Evolutionary conservation across 2,329 filamentous ascomycete species (phyloP), one percentile per base, ranked within the genome.

Genomic region (Rhynchosporium secalis): DNA sequence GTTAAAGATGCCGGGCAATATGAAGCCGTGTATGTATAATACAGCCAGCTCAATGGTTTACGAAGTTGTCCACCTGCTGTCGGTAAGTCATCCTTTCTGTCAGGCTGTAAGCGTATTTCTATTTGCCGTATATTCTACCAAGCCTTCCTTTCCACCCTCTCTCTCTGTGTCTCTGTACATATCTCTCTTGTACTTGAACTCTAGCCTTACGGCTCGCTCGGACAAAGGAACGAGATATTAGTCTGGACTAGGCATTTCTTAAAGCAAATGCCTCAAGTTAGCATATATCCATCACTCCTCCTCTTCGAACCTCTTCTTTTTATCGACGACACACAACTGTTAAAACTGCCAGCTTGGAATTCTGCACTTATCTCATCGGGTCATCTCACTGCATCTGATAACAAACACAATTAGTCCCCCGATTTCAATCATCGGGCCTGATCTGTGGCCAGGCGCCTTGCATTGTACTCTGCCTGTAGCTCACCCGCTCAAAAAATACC

Each of bases 1-100:
- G 49, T 20, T n/a, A 9, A 3, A n/a, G 49, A 29, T 7, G 36
- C 20, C 20, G 33, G 51, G 36, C 38, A 5, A 28, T 41, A 40
- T 41, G 36, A 54, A 13, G 20, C 10, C 26, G 33, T 54, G n/a
- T 20, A 54, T 54, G 36, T 54, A 54, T 54, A 54, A 54, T 54
- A 54, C 51, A 54, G 51, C 40, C 26, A 54, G 51, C 38, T 33
- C 33, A 52, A n/a, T 33, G 15, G 12, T 20, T 28, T 46, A 41
- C 20, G 33, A 36, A 36, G 33, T 10, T 36, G 9, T 6, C 1
- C 9, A 36, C 33, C 33, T 36, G 33, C 3, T 28, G 13, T 12
- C 36, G 51, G 51, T 15, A 54, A 54, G 51, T 54, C 9, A 20
- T 41, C 36, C 48, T 26, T 38, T 8, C 26, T 38, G 48, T 52